A percentile compares a stretch with the other conserved stretches of the same genome.
Evolutionary conservation across 1,284 basidiomycete genomes (phyloP).

Genomic region (Entoloma clypeatum): DNA sequence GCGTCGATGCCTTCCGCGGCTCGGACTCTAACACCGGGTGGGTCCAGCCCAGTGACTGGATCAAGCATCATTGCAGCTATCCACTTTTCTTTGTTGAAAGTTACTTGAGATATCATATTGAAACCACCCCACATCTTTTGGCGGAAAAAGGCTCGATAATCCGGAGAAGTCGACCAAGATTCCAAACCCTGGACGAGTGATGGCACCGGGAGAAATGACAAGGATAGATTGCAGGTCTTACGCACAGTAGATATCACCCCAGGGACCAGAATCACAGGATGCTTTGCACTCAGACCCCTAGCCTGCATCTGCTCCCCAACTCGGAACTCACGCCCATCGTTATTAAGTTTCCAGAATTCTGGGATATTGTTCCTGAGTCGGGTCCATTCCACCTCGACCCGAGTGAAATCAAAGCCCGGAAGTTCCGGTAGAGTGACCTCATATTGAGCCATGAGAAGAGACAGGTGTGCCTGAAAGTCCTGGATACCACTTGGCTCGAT

Average conservation of each 20-base stretch:
- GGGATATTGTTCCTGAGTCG: constrained; percentile 62
- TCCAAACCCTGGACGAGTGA: constrained; percentile 63
- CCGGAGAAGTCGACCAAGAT: constrained; percentile 81
- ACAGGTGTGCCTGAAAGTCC: constrained; percentile 48
- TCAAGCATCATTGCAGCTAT: constrained; percentile 89
- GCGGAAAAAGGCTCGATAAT: constrained; percentile 77
- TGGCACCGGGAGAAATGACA: neutral
- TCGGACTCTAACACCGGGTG: constrained; percentile 83
- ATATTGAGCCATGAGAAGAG: constrained; percentile 54
- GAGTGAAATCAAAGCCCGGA: constrained; percentile 59
- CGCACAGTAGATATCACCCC: constrained; percentile 75
- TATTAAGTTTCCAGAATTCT: constrained; percentile 78
- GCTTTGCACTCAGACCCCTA: constrained; percentile 65
- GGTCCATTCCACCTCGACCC: constrained; percentile 66
- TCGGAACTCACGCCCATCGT: constrained; percentile 79
- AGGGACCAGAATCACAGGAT: constrained; percentile 80
- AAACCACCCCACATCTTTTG: constrained; percentile 86
- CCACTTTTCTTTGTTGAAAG: constrained; percentile 81
- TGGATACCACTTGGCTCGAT: constrained; percentile 61
- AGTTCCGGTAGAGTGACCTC: constrained; percentile 54
- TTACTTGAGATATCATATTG: constrained; percentile 83
- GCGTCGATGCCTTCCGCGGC: constrained; percentile 92
- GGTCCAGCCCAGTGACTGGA: constrained; percentile 88
- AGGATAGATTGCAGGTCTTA: constrained; percentile 9
- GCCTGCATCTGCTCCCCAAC: constrained; percentile 72